These are phyloP conservation scores for Ligustrum vulgare DNA, from an alignment of 257 asterid species.

Conservation along the genomic window DNA sequence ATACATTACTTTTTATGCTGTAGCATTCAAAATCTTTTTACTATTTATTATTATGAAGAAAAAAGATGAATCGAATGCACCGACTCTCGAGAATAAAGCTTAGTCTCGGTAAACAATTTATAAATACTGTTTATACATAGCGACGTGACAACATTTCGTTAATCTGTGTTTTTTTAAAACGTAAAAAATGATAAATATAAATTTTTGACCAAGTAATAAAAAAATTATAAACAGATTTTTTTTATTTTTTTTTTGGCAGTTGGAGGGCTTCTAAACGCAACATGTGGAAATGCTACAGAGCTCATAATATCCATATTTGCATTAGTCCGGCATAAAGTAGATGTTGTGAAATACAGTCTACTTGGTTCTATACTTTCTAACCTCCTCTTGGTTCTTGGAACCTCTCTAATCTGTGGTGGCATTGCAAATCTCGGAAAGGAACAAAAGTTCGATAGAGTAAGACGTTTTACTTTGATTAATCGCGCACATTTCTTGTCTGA, in stretches of 20 bases:
- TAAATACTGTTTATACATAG: no score
- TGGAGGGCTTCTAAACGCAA: conserved; percentile 96
- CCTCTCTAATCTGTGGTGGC: conserved; percentile 85
- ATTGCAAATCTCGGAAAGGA: conserved; percentile 55
- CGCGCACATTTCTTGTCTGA: neutral
- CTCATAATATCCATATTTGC: conserved; percentile 83
- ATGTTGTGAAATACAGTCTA: conserved; percentile 76
- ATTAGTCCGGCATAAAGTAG: conserved; percentile 60
- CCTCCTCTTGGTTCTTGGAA: conserved; percentile 88
- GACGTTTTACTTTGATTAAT: neutral
- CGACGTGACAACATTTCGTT: no score
- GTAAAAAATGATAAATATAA: no score
- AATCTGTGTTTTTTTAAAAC: no score
- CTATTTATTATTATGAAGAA: neutral
- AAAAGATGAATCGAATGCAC: no score
- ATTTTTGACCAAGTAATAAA: no score
- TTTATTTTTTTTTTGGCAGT: conserved; percentile 38
- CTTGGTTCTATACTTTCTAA: conserved; percentile 90
- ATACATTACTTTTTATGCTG: neutral
- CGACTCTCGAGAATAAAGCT: neutral
- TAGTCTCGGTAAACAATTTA: no score
- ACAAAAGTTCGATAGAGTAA: conserved; percentile 76
- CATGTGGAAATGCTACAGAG: conserved; percentile 97
- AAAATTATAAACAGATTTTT: no score
- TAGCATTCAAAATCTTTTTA: neutral